Percentiles rank a stretch among this genome's conserved stretches.
Evolutionary conservation across 148 eudicot species (phyloP).

Genomic region (Rhododendron vialii): DNA sequence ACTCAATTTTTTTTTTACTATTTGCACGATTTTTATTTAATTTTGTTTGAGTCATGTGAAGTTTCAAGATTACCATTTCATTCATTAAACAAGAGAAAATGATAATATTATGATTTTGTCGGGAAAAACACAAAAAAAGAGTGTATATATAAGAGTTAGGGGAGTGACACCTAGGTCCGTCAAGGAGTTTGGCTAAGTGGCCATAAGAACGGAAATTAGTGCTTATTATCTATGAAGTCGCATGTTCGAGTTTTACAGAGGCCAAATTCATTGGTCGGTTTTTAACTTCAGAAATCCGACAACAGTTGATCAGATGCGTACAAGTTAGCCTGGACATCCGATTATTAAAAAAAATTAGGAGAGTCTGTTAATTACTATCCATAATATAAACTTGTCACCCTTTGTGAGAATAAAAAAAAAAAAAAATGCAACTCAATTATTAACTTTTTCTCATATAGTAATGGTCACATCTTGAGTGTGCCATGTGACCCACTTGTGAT

Average conservation of each 20-base stretch:
- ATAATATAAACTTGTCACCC: not conserved
- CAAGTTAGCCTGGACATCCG: not conserved
- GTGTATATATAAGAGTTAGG: not conserved
- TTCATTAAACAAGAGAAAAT: not conserved
- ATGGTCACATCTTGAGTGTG: constrained; percentile 13
- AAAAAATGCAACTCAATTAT: not conserved
- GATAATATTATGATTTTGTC: no score
- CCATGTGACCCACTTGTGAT: constrained; percentile 26
- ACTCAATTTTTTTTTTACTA: not conserved
- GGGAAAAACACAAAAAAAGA: not conserved
- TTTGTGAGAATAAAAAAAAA: not conserved
- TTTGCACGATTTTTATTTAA: not conserved
- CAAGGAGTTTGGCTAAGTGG: no score
- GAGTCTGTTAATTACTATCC: not conserved
- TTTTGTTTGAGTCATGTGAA: not conserved
- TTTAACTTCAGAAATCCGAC: no score
- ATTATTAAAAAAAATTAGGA: not conserved
- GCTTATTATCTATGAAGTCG: no score
- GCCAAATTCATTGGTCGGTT: no score
- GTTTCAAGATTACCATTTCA: not conserved
- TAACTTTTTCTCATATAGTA: not conserved
- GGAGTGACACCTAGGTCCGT: no score
- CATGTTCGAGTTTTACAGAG: no score
- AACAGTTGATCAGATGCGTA: not conserved
- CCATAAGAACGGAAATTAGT: no score